Conservation (phyloP, 768 basidiomycete genomes). For the Sarcomyxa edulis region DNA sequence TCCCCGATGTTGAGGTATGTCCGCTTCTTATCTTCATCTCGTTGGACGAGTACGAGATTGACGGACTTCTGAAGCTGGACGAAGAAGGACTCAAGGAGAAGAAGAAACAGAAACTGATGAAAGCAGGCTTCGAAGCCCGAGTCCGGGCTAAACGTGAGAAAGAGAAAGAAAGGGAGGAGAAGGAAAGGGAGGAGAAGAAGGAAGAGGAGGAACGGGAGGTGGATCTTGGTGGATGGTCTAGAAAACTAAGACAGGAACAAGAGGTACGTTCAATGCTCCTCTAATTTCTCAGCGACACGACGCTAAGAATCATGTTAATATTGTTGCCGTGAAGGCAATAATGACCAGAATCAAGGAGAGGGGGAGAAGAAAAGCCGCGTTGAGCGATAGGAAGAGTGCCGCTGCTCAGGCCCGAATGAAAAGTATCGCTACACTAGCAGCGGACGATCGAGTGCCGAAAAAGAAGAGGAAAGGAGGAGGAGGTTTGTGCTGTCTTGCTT, state of each 20-base stretch:
- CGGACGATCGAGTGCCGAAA: slow-evolving; percentile 77
- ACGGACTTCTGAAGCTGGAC: slow-evolving; percentile 51
- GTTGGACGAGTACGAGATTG: not conserved
- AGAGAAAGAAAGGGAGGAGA: slow-evolving; percentile 75
- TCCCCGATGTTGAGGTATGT: slow-evolving; percentile 78
- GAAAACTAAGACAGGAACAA: slow-evolving; percentile 70
- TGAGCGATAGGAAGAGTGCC: slow-evolving; percentile 89
- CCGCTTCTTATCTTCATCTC: not conserved
- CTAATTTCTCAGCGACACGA: not conserved
- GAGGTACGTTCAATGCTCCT: slow-evolving; percentile 41
- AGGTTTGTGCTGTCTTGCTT: slow-evolving; percentile 38
- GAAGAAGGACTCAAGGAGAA: slow-evolving; percentile 95
- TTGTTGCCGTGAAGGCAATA: slow-evolving; percentile 42
- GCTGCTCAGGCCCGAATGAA: slow-evolving; percentile 96
- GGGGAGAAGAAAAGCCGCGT: slow-evolving; percentile 68
- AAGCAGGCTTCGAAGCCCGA: slow-evolving; percentile 91
- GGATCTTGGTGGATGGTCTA: slow-evolving; percentile 72
- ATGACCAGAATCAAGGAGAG: slow-evolving; percentile 86
- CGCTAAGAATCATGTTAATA: slow-evolving; percentile 2
- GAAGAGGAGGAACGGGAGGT: slow-evolving; percentile 75
- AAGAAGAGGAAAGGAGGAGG: slow-evolving; percentile 81
- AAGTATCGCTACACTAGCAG: slow-evolving; percentile 86
- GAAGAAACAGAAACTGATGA: slow-evolving; percentile 86
- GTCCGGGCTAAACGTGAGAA: slow-evolving; percentile 82
- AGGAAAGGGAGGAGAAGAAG: slow-evolving; percentile 59